Conservation (phyloP, 176 grass and related monocot species). For the Bothriochloa decipiens region DNA sequence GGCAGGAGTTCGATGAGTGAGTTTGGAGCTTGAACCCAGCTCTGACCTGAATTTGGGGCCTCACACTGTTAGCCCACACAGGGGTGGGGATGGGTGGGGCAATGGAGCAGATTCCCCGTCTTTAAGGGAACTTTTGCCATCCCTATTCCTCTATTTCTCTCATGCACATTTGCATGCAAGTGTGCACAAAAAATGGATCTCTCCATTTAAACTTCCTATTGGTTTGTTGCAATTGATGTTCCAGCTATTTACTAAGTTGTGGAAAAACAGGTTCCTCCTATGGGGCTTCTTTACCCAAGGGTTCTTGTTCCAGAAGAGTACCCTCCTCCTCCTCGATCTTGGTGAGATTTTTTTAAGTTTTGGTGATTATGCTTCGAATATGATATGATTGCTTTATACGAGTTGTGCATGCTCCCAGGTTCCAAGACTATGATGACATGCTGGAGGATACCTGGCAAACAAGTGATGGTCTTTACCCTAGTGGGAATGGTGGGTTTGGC, state of each 20-base stretch:
- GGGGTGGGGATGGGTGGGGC: background rate
- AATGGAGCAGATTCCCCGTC: background rate
- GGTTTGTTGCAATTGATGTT: background rate
- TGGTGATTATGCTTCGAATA: slow-evolving; percentile 32
- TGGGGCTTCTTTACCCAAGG: slow-evolving; percentile 93
- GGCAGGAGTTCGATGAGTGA: background rate
- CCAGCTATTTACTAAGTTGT: slow-evolving; percentile 22
- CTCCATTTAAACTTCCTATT: background rate
- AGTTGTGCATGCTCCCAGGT: slow-evolving; percentile 57
- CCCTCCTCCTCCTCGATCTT: slow-evolving; percentile 79
- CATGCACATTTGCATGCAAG: background rate
- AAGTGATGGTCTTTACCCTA: slow-evolving; percentile 59
- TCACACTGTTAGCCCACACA: background rate
- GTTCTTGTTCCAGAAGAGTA: slow-evolving; percentile 88
- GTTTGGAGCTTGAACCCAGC: background rate
- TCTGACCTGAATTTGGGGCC: background rate
- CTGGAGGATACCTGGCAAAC: slow-evolving; percentile 90
- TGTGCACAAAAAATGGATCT: background rate
- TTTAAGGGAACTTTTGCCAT: background rate
- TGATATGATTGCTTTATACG: slow-evolving; percentile 26
- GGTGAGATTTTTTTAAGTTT: slow-evolving; percentile 55
- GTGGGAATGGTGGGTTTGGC: slow-evolving; percentile 65
- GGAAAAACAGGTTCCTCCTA: slow-evolving; percentile 81
- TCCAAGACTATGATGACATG: slow-evolving; percentile 97
- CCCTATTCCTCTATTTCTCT: background rate